phyloP scores from a whole-genome alignment of 1,139 yeast species.

The Debaryomyces singareniensis region DNA sequence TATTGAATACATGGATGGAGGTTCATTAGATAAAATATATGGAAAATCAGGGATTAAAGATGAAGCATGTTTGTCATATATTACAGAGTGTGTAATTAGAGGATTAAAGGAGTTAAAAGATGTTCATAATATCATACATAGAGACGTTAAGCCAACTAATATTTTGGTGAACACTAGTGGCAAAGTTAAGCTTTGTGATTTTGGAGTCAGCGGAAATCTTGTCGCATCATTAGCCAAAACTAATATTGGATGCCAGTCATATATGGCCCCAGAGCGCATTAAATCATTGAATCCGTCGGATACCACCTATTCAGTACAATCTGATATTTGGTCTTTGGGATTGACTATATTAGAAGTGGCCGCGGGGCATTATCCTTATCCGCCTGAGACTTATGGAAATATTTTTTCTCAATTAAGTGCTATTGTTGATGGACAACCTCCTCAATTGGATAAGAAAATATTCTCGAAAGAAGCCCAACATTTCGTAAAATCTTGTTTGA shows the following conservation, averaged over 20 bases:
- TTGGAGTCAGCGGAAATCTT: constrained; percentile 92
- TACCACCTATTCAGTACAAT: constrained; percentile 83
- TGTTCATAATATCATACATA: constrained; percentile 84
- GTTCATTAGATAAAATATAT: constrained; percentile 84
- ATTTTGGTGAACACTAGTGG: constrained; percentile 78
- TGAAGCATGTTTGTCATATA: constrained; percentile 66
- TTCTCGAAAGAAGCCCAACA: constrained; percentile 75
- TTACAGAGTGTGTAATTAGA: constrained; percentile 72
- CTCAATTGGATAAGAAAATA: constrained; percentile 47
- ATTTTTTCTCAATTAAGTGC: constrained; percentile 92
- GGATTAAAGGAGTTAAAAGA: constrained; percentile 84
- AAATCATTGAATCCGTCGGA: constrained; percentile 54
- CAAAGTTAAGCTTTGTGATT: constrained; percentile 87
- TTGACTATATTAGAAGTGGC: constrained; percentile 85
- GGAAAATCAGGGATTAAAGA: constrained; percentile 74
- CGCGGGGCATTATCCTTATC: constrained; percentile 88
- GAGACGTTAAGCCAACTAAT: constrained; percentile 97
- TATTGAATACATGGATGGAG: constrained; percentile 98
- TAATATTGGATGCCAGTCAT: constrained; percentile 95
- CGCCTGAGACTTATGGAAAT: constrained; percentile 86
- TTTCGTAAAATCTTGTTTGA: constrained; percentile 74
- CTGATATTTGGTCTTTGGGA: constrained; percentile 96
- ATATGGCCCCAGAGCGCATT: constrained; percentile 98
- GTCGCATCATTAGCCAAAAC: constrained; percentile 96
- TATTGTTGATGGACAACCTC: constrained; percentile 95